A percentile compares a stretch with the other conserved stretches of the same genome.
Conservation (phyloP, 148 eudicot genomes). For the Pouteria glomerata region DNA sequence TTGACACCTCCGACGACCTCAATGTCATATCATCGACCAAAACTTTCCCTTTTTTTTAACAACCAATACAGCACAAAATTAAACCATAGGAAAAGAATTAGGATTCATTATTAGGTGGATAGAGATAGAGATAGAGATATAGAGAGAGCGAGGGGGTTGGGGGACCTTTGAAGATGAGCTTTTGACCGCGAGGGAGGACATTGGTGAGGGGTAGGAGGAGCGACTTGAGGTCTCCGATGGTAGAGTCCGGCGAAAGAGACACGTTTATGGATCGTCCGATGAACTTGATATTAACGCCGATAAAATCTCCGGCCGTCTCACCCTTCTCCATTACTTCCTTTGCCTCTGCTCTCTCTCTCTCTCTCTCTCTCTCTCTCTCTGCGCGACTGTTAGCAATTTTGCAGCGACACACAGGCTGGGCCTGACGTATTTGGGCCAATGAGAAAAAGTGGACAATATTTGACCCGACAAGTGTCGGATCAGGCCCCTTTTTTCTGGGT, state of each 20-base stretch:
- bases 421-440: no score
- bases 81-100: background rate
- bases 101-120: background rate
- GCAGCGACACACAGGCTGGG: no score
- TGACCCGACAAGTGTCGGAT: no score
- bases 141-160: no score
- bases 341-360: background rate
- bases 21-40: constrained; percentile 55
- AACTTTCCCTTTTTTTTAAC: constrained; percentile 41
- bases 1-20: constrained; percentile 32
- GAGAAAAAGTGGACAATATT: no score
- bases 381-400: no score
- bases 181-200: constrained; percentile 96
- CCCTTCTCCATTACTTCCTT: constrained; percentile 17
- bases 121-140: background rate
- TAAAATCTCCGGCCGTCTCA: constrained; percentile 10
- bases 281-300: constrained; percentile 63
- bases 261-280: constrained; percentile 55
- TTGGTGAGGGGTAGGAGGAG: constrained; percentile 70
- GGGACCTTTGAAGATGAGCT: constrained; percentile 75
- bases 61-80: background rate
- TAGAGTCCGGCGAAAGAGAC: constrained; percentile 25
- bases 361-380: background rate
- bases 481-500: no score
- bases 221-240: constrained; percentile 58